A percentile compares a stretch with the other conserved stretches of the same genome.
Evolutionary conservation across 1,284 basidiomycete species (phyloP).

Genomic region (Sporisorium scitamineum): DNA sequence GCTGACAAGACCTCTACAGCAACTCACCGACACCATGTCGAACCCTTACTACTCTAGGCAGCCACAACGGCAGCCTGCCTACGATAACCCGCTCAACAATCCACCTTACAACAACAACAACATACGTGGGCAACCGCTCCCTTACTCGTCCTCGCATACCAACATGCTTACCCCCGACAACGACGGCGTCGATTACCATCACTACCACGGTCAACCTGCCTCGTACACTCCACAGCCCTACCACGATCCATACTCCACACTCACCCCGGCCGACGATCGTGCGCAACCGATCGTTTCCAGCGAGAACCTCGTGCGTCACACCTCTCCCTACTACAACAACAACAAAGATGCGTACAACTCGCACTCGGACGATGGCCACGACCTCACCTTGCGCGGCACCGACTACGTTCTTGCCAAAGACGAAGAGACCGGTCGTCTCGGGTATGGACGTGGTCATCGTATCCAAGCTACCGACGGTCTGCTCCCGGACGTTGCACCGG

Average conservation of each 20-base stretch:
- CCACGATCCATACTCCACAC: slow-evolving; percentile 35
- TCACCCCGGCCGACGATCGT: slow-evolving; percentile 11
- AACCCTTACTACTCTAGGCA: slow-evolving; percentile 44
- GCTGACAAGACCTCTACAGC: neutral
- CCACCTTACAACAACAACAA: neutral
- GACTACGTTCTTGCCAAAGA: slow-evolving; percentile 25
- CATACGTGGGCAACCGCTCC: neutral
- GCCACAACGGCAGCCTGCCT: slow-evolving; percentile 21
- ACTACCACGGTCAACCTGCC: slow-evolving; percentile 18
- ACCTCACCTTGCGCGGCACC: slow-evolving; percentile 13
- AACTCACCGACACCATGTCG: slow-evolving; percentile 20
- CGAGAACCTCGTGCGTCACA: slow-evolving; percentile 14
- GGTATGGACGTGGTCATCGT: slow-evolving; percentile 25
- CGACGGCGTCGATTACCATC: slow-evolving; percentile 33
- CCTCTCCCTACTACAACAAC: neutral
- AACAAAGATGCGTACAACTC: slow-evolving; percentile 13
- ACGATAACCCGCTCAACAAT: slow-evolving; percentile 24
- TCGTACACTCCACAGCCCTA: slow-evolving; percentile 17
- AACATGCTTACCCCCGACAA: slow-evolving; percentile 13
- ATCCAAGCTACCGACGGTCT: slow-evolving; percentile 44
- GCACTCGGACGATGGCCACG: slow-evolving; percentile 18
- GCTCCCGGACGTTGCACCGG: slow-evolving; percentile 41
- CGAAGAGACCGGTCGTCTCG: slow-evolving; percentile 20
- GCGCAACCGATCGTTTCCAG: slow-evolving; percentile 11
- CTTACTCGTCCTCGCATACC: slow-evolving; percentile 15